Percentiles rank a stretch among this genome's conserved stretches.
Conservation (phyloP, 805 yeast species). For the Barnettozyma pratensis region DNA sequence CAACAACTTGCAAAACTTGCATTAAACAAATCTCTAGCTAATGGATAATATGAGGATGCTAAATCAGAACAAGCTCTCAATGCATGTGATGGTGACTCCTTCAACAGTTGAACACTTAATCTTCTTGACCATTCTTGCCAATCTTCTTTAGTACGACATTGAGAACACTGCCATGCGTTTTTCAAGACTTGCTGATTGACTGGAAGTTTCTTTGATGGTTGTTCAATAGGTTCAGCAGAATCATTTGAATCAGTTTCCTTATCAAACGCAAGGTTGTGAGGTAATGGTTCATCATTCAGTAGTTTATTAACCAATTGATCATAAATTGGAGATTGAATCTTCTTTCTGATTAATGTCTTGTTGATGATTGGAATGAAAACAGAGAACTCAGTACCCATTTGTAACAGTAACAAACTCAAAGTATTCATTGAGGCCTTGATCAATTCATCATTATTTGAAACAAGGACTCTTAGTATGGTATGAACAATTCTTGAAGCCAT, state of each 20-base stretch:
- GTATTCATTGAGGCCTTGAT: constrained; percentile 70
- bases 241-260: constrained; percentile 42
- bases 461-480: constrained; percentile 69
- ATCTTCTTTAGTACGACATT: constrained; percentile 85
- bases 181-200: constrained; percentile 60
- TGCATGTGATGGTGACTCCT: constrained; percentile 93
- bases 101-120: constrained; percentile 76
- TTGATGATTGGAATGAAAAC: constrained; percentile 83
- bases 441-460: constrained; percentile 49
- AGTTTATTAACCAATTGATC: constrained; percentile 79
- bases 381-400: constrained; percentile 76
- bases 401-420: constrained; percentile 68
- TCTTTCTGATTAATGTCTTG: constrained; percentile 54
- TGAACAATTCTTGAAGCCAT: constrained; percentile 90
- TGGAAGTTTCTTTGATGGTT: constrained; percentile 70
- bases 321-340: constrained; percentile 66
- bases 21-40: constrained; percentile 88
- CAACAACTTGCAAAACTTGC: constrained; percentile 95
- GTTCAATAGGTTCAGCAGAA: constrained; percentile 48
- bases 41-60: constrained; percentile 80
- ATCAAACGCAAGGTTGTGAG: constrained; percentile 67
- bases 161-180: constrained; percentile 88
- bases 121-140: constrained; percentile 98
- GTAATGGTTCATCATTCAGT: constrained; percentile 79
- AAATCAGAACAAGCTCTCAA: constrained; percentile 87